A percentile compares a stretch with the other conserved stretches of the same genome.
These are phyloP conservation scores for Magnolia changhungtana DNA, from an alignment of 164 flowering plant genomes.

Conservation along the genomic window DNA sequence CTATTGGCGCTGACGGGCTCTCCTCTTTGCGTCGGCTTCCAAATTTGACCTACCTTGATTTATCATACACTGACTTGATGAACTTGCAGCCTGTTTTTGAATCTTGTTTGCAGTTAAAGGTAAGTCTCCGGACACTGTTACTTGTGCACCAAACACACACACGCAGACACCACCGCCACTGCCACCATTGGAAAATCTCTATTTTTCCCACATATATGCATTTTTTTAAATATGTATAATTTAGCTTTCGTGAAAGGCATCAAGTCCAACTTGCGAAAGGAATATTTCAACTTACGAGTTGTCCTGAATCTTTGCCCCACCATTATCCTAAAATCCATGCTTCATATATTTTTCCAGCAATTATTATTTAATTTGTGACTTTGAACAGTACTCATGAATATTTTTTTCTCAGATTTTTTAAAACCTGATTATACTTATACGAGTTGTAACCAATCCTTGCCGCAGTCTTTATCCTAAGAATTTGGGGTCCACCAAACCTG, in stretches of 20 bases:
- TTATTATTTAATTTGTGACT: too few relatives aligned
- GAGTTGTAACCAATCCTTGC: too few relatives aligned
- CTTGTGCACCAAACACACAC: background rate
- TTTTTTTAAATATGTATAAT: too few relatives aligned
- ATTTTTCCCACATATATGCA: background rate
- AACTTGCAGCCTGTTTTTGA: slow-evolving; percentile 79
- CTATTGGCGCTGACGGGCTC: slow-evolving; percentile 84
- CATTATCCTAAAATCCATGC: too few relatives aligned
- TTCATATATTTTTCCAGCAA: too few relatives aligned
- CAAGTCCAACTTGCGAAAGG: background rate
- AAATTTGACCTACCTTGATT: slow-evolving; percentile 70
- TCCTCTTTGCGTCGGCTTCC: slow-evolving; percentile 58
- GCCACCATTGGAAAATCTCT: background rate
- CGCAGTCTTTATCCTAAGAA: too few relatives aligned
- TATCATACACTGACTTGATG: slow-evolving; percentile 84
- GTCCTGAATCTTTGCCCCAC: too few relatives aligned
- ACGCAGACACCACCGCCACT: background rate
- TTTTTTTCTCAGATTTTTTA: too few relatives aligned
- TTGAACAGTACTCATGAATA: too few relatives aligned
- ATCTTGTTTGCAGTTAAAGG: slow-evolving; percentile 81
- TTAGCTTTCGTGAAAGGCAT: background rate
- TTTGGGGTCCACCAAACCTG: too few relatives aligned
- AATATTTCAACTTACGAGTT: too few relatives aligned
- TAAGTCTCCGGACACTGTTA: slow-evolving; percentile 14
- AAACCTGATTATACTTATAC: too few relatives aligned